Evolutionary conservation across 1,284 basidiomycete species (phyloP).

Genomic region (Ustanciosporium gigantosporum): DNA sequence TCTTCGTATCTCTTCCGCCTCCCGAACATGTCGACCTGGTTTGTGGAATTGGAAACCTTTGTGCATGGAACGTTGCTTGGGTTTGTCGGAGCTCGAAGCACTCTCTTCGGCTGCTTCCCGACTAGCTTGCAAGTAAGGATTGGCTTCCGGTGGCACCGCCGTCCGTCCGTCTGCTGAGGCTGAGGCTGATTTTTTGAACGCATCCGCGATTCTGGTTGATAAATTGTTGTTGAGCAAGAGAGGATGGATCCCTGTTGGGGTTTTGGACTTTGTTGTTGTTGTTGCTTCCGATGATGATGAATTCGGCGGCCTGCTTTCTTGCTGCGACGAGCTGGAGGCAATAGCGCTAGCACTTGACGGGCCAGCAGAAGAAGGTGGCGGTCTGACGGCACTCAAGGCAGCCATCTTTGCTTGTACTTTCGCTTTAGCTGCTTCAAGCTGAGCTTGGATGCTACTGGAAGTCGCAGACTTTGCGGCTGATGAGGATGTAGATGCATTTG

Average conservation of each 20-base stretch:
- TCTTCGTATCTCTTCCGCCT: constrained; percentile 52
- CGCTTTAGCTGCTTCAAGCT: constrained; percentile 44
- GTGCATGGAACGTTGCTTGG: constrained; percentile 47
- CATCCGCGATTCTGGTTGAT: constrained; percentile 2
- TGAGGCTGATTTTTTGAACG: no score
- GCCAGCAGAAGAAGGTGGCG: no score
- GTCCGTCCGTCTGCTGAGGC: not conserved
- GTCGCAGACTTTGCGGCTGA: not conserved
- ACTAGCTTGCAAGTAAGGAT: constrained; percentile 47
- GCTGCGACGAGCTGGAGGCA: not conserved
- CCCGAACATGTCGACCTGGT: constrained; percentile 51
- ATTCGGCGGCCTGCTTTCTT: not conserved
- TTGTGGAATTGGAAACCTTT: constrained; percentile 52
- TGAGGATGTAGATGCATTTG: not conserved
- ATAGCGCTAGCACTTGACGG: not conserved
- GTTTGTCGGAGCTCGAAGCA: constrained; percentile 6
- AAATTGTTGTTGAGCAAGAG: constrained; percentile 30
- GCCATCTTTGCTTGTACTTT: constrained; percentile 35
- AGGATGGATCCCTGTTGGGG: constrained; percentile 51
- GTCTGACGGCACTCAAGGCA: constrained; percentile 7
- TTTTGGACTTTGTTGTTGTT: constrained; percentile 4
- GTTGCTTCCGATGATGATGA: not conserved
- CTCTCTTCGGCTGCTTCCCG: constrained; percentile 9
- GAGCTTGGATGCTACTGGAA: constrained; percentile 28
- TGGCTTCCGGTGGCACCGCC: constrained; percentile 11